Base-by-base conservation (phyloP, 2,329 filamentous ascomycete species). In the Colletotrichum costaricense region DNA sequence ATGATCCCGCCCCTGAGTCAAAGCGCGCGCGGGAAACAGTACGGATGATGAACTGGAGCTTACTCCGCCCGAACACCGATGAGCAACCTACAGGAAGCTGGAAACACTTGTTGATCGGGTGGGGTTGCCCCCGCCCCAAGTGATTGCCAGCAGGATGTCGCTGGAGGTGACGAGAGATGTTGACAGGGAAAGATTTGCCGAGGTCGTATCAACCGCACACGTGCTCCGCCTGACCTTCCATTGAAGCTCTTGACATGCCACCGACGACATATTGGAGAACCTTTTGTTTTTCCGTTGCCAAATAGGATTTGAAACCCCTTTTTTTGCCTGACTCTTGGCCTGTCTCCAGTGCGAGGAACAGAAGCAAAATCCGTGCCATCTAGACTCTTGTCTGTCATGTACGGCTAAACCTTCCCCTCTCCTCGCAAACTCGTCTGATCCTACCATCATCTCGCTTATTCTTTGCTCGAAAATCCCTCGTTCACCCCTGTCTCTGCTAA, bases 391-490 rank as follows among this genome's bases (percentile, higher is more conserved):
- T 28, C 28, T 54, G 65, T 59, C 58, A 54, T 16, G 19, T 16
- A 24, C 69, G 69, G 65, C 38, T 52, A 68, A 69, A 72, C 69
- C 35, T 72, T 57, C 65, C 58, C 30, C 28, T 55, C 28, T 4
- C 3, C 42, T 2, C 2, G 2, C 2, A 33, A 26, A 49, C 64
- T 52, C 69, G 65, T 69, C 65, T 54, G 52, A 63, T 72, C 58
- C 49, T 69, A 19, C 65, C 58, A 49, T 62, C 24, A 30, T 56
- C 42, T 63, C 69, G 69, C 65, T 42, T 69, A 72, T 63, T 63
- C 65, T 63, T 72, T 72, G 64, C 69, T 16, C 16, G 19, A 69
- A 72, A 69, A 69, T 69, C 69, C 69, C 69, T 72, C 65, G 57
- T 58, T 24, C 22, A 4, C 22, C 46, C 63, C 30, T 58, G 49